Percentiles rank a stretch among this genome's conserved stretches.
Conservation (phyloP, 148 eudicot genomes). For the Heliosperma pusillum region DNA sequence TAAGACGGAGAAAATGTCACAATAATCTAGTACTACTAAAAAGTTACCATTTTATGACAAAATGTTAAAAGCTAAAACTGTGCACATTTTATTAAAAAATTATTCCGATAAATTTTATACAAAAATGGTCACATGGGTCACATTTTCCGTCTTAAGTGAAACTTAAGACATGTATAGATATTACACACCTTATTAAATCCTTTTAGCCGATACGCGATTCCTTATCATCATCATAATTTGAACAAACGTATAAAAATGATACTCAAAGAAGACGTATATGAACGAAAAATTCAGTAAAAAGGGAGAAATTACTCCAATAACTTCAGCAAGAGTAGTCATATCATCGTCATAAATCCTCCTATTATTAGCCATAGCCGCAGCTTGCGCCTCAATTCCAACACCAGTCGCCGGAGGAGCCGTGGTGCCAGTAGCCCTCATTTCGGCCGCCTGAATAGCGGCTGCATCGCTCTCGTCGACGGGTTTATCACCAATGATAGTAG, state of each 20-base stretch:
- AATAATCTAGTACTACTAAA: too few relatives aligned
- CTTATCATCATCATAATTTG: too few relatives aligned
- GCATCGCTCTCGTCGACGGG: constrained; percentile 69
- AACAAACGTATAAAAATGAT: not conserved
- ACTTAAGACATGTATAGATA: too few relatives aligned
- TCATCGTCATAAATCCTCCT: constrained; percentile 26
- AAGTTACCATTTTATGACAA: too few relatives aligned
- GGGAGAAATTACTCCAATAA: constrained; percentile 36
- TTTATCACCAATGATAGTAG: constrained; percentile 44
- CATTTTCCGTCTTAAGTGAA: too few relatives aligned
- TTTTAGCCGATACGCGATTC: too few relatives aligned
- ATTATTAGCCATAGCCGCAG: constrained; percentile 47
- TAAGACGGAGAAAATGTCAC: too few relatives aligned
- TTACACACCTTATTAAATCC: too few relatives aligned
- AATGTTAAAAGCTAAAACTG: too few relatives aligned
- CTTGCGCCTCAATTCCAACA: constrained; percentile 45
- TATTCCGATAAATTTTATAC: not conserved
- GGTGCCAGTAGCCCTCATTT: constrained; percentile 52
- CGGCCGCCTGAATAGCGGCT: constrained; percentile 77
- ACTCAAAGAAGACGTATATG: not conserved
- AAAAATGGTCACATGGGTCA: not conserved
- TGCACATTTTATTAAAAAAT: not conserved
- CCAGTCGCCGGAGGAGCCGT: constrained; percentile 34
- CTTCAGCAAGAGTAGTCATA: constrained; percentile 48
- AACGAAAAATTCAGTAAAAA: not conserved